phyloP scores from a whole-genome alignment of 495 filamentous ascomycete genomes.

The Hypoxylon crocopeplum region DNA sequence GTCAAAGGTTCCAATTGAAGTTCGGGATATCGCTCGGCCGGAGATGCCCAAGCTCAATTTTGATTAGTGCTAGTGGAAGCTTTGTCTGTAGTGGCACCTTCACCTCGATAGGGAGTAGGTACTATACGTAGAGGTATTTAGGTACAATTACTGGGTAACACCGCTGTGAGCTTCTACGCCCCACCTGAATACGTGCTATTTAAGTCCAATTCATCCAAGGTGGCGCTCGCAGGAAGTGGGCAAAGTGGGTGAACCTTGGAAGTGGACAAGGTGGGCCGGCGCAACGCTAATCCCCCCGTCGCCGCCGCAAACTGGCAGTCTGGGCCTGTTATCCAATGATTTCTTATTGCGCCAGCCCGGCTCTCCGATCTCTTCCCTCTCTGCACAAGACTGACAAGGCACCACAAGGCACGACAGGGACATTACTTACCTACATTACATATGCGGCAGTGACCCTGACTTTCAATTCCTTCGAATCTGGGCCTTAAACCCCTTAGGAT shows the following conservation, averaged over 20 bases:
- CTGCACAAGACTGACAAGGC: slow-evolving; percentile 8
- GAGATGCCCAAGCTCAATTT: background rate
- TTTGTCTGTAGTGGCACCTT: background rate
- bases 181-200: background rate
- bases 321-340: slow-evolving; percentile 29
- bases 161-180: background rate
- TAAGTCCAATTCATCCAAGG: background rate
- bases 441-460: slow-evolving; percentile 33
- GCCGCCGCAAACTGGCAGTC: slow-evolving; percentile 33
- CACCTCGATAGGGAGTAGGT: background rate
- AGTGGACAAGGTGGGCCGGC: slow-evolving; percentile 10
- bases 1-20: too few relatives aligned
- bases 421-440: slow-evolving; percentile 20
- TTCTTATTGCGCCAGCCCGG: slow-evolving; percentile 14
- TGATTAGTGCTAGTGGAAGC: slow-evolving; percentile 4
- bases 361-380: slow-evolving; percentile 35
- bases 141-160: background rate
- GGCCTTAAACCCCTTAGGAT: slow-evolving; percentile 1
- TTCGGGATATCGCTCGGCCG: background rate
- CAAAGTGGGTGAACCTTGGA: too few relatives aligned
- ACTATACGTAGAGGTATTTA: background rate
- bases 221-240: slow-evolving; percentile 26
- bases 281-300: slow-evolving; percentile 13
- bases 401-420: too few relatives aligned
- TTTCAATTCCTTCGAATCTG: slow-evolving; percentile 9